Evolutionary conservation across 2,329 filamentous ascomycete species (phyloP), one percentile per base, ranked within the genome.

Genomic region (Aspergillus sp.): DNA sequence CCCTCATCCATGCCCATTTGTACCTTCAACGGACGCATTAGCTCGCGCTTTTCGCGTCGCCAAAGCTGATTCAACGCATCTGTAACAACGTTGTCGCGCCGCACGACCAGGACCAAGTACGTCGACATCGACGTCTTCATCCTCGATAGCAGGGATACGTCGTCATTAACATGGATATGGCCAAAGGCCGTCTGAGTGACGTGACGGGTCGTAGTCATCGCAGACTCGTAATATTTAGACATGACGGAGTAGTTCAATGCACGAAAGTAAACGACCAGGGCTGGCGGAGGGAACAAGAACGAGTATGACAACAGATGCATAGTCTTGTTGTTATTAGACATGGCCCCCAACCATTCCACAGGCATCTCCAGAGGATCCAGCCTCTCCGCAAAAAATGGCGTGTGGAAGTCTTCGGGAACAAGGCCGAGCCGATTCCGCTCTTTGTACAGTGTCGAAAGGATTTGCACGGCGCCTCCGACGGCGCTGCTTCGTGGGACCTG

Each of bases 31-130:
- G 93, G 93, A 22, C 89, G 82, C 60, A 91, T 74, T 3, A 97
- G 73, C 68, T 96, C 89, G 32, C 86, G 79, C 60, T 83, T 82
- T 66, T 96, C 85, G 32, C 90, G 81, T 46, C 88, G 82, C 88
- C 91, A 96, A 2, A 98, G 74, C 62, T 96, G 89, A 64, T 96
- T 84, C 52, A 96, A 85, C 0, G 86, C 79, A 73, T 95, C 83
- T 48, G 79, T 66, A 19, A 94, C 71, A 19, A 90, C 75, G 60
- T 84, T 74, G 38, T 85, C 70, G 54, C 88, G 74, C 49, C 86
- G 71, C 52, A 91, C 78, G 49, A 85, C 75, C 44, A 91, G 71
- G 44, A 91, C 75, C 43, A 91, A 70, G 53, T 86, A 91, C 45
- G 81, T 85, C 1, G 82, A 80, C 44, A 84, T 83, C 1, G 85